A percentile compares a stretch with the other conserved stretches of the same genome.
Conservation (phyloP, 495 filamentous ascomycete genomes). For the Bathelium albidoporum region DNA sequence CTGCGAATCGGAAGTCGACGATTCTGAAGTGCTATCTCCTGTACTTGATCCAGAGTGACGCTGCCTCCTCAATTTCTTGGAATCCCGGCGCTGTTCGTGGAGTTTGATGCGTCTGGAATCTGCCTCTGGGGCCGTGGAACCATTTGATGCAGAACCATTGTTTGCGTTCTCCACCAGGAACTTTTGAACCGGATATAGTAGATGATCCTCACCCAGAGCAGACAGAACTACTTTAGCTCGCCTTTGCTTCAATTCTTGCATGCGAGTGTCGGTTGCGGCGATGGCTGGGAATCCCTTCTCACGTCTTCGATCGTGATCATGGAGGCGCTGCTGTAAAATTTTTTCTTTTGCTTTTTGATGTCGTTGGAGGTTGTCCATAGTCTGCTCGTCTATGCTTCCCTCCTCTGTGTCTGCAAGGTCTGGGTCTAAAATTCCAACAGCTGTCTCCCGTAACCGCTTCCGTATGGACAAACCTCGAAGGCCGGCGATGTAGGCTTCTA, state of each 20-base stretch:
- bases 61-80: background rate
- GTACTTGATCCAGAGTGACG: background rate
- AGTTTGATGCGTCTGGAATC: background rate
- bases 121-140: background rate
- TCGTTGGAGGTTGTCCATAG: constrained; percentile 20
- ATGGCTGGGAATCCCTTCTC: background rate
- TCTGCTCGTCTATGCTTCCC: constrained; percentile 4
- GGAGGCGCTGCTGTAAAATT: constrained; percentile 18
- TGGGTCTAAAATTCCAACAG: constrained; percentile 19
- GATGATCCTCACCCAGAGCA: background rate
- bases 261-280: constrained; percentile 1
- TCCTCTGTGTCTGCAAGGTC: constrained; percentile 11
- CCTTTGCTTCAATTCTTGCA: background rate
- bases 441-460: constrained; percentile 18
- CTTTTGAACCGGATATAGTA: background rate
- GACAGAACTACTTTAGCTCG: background rate
- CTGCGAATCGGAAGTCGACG: background rate
- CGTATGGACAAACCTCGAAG: constrained; percentile 56
- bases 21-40: background rate
- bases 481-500: constrained; percentile 61
- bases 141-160: background rate
- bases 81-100: background rate
- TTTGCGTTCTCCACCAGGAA: background rate
- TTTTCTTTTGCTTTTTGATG: constrained; percentile 25
- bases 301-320: constrained; percentile 17